phyloP scores from a whole-genome alignment of 805 yeast species.

The Metschnikowia baotianmanensis region DNA sequence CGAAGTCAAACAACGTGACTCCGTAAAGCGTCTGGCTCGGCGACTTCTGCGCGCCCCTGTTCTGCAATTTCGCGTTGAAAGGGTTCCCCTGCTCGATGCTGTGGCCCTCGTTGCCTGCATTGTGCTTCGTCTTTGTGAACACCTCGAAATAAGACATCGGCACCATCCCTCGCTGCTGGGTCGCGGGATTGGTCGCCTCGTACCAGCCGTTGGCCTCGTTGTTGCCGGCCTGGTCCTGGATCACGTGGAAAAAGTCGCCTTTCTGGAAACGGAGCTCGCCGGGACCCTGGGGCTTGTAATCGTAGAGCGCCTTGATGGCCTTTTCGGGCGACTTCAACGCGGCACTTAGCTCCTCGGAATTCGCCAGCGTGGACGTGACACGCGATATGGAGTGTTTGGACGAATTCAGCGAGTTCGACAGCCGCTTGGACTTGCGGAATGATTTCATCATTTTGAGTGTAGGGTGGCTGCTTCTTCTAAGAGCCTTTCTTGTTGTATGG shows the following conservation, averaged over 20 bases:
- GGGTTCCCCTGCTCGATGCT: slow-evolving; percentile 19
- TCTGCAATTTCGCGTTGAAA: slow-evolving; percentile 21
- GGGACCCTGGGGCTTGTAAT: slow-evolving; percentile 74
- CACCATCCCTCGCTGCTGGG: slow-evolving; percentile 77
- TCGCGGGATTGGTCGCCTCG: slow-evolving; percentile 84
- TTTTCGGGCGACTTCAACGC: slow-evolving; percentile 62
- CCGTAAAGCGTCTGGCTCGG: slow-evolving; percentile 66
- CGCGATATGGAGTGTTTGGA: slow-evolving; percentile 35
- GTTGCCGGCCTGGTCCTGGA: slow-evolving; percentile 24
- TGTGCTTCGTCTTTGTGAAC: slow-evolving; percentile 53
- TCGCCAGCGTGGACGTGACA: slow-evolving; percentile 21
- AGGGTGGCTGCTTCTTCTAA: background rate
- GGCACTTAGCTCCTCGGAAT: slow-evolving; percentile 18
- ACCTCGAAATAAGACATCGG: slow-evolving; percentile 83
- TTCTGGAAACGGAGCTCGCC: slow-evolving; percentile 75
- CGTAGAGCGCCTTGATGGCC: slow-evolving; percentile 78
- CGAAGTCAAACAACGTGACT: slow-evolving; percentile 79
- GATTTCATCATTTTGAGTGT: slow-evolving; percentile 34
- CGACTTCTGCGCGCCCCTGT: slow-evolving; percentile 17
- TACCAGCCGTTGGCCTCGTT: slow-evolving; percentile 61
- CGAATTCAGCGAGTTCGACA: slow-evolving; percentile 27
- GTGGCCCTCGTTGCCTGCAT: slow-evolving; percentile 19
- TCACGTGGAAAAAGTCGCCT: slow-evolving; percentile 88
- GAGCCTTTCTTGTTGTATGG: background rate
- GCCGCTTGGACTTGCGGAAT: slow-evolving; percentile 42